Evolutionary conservation across 768 basidiomycete species (phyloP), one percentile per base, ranked within the genome.

Genomic region (Agrocybe chaxingu): DNA sequence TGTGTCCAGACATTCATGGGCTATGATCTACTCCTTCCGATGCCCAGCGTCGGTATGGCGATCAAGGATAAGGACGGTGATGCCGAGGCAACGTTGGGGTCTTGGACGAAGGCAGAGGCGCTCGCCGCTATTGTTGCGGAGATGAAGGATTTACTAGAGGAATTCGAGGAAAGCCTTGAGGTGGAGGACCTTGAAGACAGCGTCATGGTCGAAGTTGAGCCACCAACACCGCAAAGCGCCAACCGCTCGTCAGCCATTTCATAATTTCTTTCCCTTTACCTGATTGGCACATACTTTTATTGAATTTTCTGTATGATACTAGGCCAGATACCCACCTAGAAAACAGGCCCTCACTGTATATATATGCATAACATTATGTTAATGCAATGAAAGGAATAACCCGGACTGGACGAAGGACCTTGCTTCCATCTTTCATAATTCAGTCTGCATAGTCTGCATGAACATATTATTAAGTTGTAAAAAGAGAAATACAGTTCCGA

Each of bases 1-100:
- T 62, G 76, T 2, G 82, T 85, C 18, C 87, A 88, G 65, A 70
- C 69, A 9, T 75, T 71, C 46, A 75, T 87, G 74, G 86, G 87
- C 2, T 89, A 87, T 62, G 71, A 76, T 11, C 62, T 69, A 3
- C 63, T 87, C 29, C 66, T 88, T 7, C 82, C 83, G 8, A 54
- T 79, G 40, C 74, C 74, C 7, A 53, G 58, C 30, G 62, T 53
- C 30, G 34, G 50, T 1, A 19, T 37, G 8, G 36, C 61, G 18
- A 62, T 61, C 29, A 62, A 60, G 34, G 60, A 61, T 4, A 68
- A 63, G 4, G 56, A 52, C 9, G 69, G 74, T 13, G 64, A 51
- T n/a, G 70, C 74, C 16, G 68, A 74, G 41, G 62, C 66, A 36
- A 61, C 63, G 40, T 58, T 66, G 51, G 67, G 60, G 58, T 73